Percentiles rank a stretch among this genome's conserved stretches.
These are phyloP conservation scores for Tremella fuciformis DNA, from an alignment of 768 basidiomycete genomes.

Conservation along the genomic window DNA sequence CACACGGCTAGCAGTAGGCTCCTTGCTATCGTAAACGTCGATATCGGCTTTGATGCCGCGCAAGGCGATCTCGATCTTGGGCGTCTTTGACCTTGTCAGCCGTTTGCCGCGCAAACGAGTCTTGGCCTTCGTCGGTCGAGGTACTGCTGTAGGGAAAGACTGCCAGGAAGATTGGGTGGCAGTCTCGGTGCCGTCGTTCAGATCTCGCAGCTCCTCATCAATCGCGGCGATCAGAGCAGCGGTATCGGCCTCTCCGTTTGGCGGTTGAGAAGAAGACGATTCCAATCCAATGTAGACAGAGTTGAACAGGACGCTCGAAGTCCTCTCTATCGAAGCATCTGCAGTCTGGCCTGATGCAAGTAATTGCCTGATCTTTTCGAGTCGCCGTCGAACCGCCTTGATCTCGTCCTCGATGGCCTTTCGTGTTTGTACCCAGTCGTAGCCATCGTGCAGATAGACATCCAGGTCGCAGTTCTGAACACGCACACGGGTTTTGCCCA, in stretches of 20 bases:
- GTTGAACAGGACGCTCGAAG: constrained; percentile 79
- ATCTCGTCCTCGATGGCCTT: constrained; percentile 81
- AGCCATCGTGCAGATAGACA: constrained; percentile 83
- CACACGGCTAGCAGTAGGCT: constrained; percentile 63
- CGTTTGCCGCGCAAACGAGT: constrained; percentile 28
- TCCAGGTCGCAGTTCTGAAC: constrained; percentile 64
- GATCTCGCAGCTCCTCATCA: constrained; percentile 77
- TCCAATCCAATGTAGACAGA: constrained; percentile 88
- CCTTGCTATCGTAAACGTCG: constrained; percentile 51
- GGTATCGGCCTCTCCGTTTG: constrained; percentile 67
- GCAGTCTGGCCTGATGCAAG: constrained; percentile 83
- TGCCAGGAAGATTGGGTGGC: constrained; percentile 87
- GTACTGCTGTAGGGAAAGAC: constrained; percentile 58
- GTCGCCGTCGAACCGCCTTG: constrained; percentile 76
- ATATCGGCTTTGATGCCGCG: constrained; percentile 64
- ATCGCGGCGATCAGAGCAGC: constrained; percentile 81
- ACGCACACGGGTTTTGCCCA: constrained; percentile 40
- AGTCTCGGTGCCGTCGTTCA: constrained; percentile 58
- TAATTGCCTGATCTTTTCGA: constrained; percentile 86
- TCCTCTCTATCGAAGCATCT: constrained; percentile 63
- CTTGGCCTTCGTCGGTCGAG: constrained; percentile 16
- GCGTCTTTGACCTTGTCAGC: constrained; percentile 59
- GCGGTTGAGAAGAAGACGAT: constrained; percentile 53
- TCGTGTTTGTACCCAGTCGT: constrained; percentile 86
- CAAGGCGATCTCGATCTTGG: constrained; percentile 82